These are phyloP conservation scores for Termitomyces sp. DNA, from an alignment of 768 basidiomycete species.

Conservation along the genomic window DNA sequence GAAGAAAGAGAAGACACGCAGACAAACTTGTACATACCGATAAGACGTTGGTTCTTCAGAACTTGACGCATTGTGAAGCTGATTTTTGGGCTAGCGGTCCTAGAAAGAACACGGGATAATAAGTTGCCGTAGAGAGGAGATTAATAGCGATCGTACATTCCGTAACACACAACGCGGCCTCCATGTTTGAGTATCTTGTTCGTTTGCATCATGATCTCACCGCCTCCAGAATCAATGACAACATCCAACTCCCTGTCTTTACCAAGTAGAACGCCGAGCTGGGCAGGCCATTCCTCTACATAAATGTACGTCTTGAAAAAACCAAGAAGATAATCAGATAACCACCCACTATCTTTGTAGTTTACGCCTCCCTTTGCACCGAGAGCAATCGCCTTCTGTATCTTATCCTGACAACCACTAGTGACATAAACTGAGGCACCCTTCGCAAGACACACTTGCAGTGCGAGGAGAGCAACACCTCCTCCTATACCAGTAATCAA, in stretches of 20 bases:
- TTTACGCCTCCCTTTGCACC: slow-evolving; percentile 76
- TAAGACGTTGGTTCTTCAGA: slow-evolving; percentile 63
- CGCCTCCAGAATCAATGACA: slow-evolving; percentile 68
- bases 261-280: slow-evolving; percentile 38
- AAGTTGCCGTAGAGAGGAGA: background rate
- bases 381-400: slow-evolving; percentile 54
- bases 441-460: slow-evolving; percentile 70
- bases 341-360: slow-evolving; percentile 58
- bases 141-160: slow-evolving; percentile 40
- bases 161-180: slow-evolving; percentile 58
- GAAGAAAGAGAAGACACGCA: background rate
- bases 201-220: slow-evolving; percentile 50
- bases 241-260: slow-evolving; percentile 40
- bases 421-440: slow-evolving; percentile 84
- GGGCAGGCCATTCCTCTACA: slow-evolving; percentile 46
- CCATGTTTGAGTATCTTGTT: slow-evolving; percentile 48
- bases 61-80: slow-evolving; percentile 76
- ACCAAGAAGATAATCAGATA: background rate
- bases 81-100: slow-evolving; percentile 57
- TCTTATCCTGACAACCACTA: slow-evolving; percentile 64
- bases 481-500: slow-evolving; percentile 82
- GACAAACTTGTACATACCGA: slow-evolving; percentile 41
- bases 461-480: slow-evolving; percentile 71
- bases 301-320: background rate
- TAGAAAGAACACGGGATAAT: slow-evolving; percentile 16